Evolutionary conservation across 768 basidiomycete genomes (phyloP).

Genomic region (Phaffia tasmanica): DNA sequence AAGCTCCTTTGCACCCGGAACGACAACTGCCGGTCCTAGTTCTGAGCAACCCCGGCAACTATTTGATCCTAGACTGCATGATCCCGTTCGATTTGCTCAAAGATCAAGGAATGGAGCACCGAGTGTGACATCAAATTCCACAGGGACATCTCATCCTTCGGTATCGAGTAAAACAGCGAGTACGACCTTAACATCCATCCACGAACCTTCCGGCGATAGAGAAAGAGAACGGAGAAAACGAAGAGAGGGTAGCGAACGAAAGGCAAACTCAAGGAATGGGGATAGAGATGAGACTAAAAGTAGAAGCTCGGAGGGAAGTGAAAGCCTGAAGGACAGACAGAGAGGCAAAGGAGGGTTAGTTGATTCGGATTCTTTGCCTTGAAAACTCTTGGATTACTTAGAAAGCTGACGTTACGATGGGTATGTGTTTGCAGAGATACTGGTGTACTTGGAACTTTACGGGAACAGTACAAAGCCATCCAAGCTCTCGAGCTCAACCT

Average conservation of each 20-base stretch:
- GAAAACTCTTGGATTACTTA: neutral
- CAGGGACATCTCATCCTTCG: conserved; percentile 14
- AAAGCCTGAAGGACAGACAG: conserved; percentile 39
- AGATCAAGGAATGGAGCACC: conserved; percentile 14
- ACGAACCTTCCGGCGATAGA: conserved; percentile 33
- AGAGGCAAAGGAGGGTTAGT: conserved; percentile 38
- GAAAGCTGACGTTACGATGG: neutral
- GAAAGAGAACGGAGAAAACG: conserved; percentile 35
- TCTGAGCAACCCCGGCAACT: conserved; percentile 29
- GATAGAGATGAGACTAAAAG: conserved; percentile 30
- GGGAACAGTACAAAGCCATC: conserved; percentile 60
- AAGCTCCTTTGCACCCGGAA: neutral
- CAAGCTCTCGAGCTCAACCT: conserved; percentile 66
- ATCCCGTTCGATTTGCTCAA: conserved; percentile 68
- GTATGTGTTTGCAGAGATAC: conserved; percentile 61
- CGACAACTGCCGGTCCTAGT: neutral
- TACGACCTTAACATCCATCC: conserved; percentile 24
- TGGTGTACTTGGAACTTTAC: conserved; percentile 41
- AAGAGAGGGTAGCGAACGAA: conserved; percentile 38
- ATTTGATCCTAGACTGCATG: conserved; percentile 72
- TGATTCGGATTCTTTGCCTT: neutral
- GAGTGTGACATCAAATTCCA: conserved; percentile 29
- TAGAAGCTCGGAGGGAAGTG: conserved; percentile 38
- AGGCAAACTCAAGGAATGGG: conserved; percentile 21
- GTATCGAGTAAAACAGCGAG: conserved; percentile 17